These are phyloP conservation scores for Luffa acutangula DNA, from an alignment of 306 rosid genomes.

Conservation along the genomic window DNA sequence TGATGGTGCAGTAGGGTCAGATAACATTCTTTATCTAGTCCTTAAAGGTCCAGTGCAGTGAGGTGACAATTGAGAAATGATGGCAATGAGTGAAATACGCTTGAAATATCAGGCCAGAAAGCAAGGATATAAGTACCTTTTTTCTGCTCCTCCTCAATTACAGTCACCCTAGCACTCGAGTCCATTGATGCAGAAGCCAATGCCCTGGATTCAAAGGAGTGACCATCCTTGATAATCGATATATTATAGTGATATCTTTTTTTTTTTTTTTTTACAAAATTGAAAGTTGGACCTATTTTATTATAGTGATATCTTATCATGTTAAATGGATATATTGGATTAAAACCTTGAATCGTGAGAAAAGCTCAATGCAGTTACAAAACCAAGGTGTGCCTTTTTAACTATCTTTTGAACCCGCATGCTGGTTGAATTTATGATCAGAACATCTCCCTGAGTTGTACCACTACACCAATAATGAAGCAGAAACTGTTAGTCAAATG, in stretches of 20 bases:
- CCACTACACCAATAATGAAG: constrained; percentile 56
- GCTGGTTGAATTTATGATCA: constrained; percentile 51
- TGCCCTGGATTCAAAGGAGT: constrained; percentile 36
- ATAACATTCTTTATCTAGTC: constrained; percentile 2
- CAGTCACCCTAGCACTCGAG: constrained; percentile 69
- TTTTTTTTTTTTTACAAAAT: too few relatives aligned
- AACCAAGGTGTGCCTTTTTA: constrained; percentile 73
- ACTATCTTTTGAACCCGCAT: constrained; percentile 44
- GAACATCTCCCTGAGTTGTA: constrained; percentile 66
- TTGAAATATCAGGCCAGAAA: constrained; percentile 6
- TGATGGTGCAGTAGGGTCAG: not conserved
- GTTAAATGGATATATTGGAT: not conserved
- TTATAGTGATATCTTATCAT: not conserved
- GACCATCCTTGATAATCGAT: constrained; percentile 9
- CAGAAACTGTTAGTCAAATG: not conserved
- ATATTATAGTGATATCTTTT: not conserved
- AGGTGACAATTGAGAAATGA: not conserved
- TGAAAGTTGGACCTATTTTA: too few relatives aligned
- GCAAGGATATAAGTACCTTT: constrained; percentile 36
- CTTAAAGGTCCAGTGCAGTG: not conserved
- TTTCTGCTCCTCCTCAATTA: constrained; percentile 43
- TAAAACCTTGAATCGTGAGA: constrained; percentile 79
- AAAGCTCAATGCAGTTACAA: constrained; percentile 77
- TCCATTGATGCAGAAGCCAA: constrained; percentile 86
- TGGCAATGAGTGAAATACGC: not conserved